Conservation (phyloP, 2,329 filamentous ascomycete genomes). For the Capronia coronata region DNA sequence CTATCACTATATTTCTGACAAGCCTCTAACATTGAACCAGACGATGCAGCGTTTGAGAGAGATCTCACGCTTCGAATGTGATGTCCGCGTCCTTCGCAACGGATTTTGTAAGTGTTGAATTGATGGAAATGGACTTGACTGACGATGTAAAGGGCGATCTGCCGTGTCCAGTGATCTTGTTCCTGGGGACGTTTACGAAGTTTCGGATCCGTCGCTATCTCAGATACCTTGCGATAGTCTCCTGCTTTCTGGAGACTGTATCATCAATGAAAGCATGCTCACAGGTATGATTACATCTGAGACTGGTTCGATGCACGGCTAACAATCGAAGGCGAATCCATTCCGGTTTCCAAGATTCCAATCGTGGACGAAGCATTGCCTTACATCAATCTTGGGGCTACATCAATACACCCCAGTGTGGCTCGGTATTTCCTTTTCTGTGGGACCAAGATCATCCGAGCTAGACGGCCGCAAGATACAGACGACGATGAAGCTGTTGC, state of each 20-base stretch:
- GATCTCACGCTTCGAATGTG: slow-evolving; percentile 90
- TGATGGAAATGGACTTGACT: not conserved
- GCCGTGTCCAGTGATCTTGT: slow-evolving; percentile 82
- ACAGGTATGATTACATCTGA: slow-evolving; percentile 50
- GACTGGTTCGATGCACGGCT: not conserved
- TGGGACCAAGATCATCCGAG: slow-evolving; percentile 90
- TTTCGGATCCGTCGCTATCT: slow-evolving; percentile 82
- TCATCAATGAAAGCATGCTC: slow-evolving; percentile 98
- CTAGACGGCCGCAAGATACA: slow-evolving; percentile 78
- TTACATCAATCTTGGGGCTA: slow-evolving; percentile 68
- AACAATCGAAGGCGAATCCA: slow-evolving; percentile 65
- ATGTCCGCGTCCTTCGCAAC: slow-evolving; percentile 84
- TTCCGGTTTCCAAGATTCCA: slow-evolving; percentile 88
- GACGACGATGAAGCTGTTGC: slow-evolving; percentile 82
- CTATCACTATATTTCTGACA: slow-evolving; percentile 5
- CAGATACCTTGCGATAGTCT: slow-evolving; percentile 91
- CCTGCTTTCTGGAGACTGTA: slow-evolving; percentile 86
- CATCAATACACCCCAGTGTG: slow-evolving; percentile 73
- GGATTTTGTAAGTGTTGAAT: slow-evolving; percentile 67
- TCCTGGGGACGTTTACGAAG: slow-evolving; percentile 92
- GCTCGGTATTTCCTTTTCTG: slow-evolving; percentile 88
- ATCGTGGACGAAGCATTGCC: slow-evolving; percentile 73
- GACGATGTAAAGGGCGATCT: slow-evolving; percentile 59
- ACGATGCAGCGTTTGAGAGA: slow-evolving; percentile 88
- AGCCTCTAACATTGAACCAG: slow-evolving; percentile 33